Evolutionary conservation across 192 early-diverging fungal species (phyloP).

Genomic region (Gonapodya prolifera): DNA sequence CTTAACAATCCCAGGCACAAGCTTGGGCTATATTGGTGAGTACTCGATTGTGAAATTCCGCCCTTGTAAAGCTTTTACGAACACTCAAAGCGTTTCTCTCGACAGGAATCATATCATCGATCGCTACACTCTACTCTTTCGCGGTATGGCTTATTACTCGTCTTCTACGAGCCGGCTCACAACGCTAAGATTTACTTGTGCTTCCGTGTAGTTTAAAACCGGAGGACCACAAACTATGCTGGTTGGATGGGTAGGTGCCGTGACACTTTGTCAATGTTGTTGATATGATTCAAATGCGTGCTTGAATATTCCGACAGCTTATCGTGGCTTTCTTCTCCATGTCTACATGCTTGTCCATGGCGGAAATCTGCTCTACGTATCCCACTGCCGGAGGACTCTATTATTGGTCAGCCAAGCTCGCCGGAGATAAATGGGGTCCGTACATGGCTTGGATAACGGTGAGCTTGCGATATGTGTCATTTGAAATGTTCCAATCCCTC

Average conservation of each 20-base stretch:
- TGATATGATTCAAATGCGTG: background rate
- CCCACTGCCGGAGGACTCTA: constrained; percentile 3
- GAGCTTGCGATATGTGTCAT: background rate
- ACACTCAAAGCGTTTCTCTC: too few species aligned
- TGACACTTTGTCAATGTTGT: background rate
- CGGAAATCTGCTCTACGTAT: constrained; percentile 1
- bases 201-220: background rate
- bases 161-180: too few species aligned
- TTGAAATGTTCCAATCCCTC: background rate
- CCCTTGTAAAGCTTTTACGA: too few species aligned
- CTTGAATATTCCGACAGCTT: background rate
- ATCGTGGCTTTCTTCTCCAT: background rate
- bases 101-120: background rate
- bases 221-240: background rate
- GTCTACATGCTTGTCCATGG: background rate
- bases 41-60: too few species aligned
- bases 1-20: too few species aligned
- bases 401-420: background rate
- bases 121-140: background rate
- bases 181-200: too few species aligned
- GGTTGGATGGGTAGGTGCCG: background rate
- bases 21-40: too few species aligned
- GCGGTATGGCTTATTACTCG: too few species aligned
- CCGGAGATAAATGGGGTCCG: background rate
- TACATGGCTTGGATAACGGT: background rate